Evolutionary conservation across 2,329 filamentous ascomycete species (phyloP), one percentile per base, ranked within the genome.

Genomic region (Rutstroemia sp.): DNA sequence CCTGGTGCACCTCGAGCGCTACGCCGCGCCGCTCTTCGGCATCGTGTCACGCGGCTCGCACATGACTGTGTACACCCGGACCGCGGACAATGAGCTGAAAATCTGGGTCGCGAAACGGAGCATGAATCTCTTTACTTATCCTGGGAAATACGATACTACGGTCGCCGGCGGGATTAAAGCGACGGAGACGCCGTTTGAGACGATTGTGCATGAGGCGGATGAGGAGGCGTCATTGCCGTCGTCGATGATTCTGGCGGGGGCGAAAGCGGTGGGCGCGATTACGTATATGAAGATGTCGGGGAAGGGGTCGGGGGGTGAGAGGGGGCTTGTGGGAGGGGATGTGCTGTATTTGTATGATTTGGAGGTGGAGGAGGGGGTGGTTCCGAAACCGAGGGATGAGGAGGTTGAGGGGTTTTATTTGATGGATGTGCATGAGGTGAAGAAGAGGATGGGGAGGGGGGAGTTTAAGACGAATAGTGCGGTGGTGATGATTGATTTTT

Each of bases 391-490:
- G 0, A 77, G 81, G 9, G 89, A 95, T 67, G 82, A 84, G 39
- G 90, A 95, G 72, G 89, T 95, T 0, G 83, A 88, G 59, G 79
- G 81, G 58, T 95, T 95, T 67, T 74, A 80, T 61, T 73, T 91
- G 59, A 82, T 84, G 81, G 76, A 71, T 8, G 75, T 91, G 12
- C 67, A 68, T 0, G 73, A 78, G 65, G 81, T 92, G 5, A 76
- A 81, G 67, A 67, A 73, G 56, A 81, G 83, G 1, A 75, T 95
- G 75, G 71, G 76, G 23, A 75, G 73, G 16, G 83, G 83, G 1
- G 82, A 89, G 68, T 95, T 95, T 73, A 95, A 95, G 75, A 86
- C 90, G 0, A 95, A 95, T 66, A 90, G 88, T 63, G 84, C 87
- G 36, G 68, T 87, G 27, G 84, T 92, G 49, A 75, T 92, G 73